phyloP scores from a whole-genome alignment of 306 rosid species.

The Lathyrus tuberosus region DNA sequence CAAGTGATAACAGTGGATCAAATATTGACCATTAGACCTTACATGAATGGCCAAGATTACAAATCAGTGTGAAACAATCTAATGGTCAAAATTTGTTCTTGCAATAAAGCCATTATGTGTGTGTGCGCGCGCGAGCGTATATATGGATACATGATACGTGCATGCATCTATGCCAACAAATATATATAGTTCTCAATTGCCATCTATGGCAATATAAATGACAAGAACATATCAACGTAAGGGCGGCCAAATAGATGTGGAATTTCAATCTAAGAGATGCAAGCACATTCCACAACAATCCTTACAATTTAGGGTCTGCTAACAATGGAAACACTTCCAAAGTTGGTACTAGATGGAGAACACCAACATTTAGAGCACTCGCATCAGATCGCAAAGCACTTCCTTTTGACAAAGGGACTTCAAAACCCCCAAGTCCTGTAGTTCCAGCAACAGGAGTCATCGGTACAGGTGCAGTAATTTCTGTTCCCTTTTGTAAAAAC shows the following conservation, averaged over 20 bases:
- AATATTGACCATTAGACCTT: slow-evolving; percentile 21
- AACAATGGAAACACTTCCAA: slow-evolving; percentile 94
- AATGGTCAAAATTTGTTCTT: slow-evolving; percentile 8
- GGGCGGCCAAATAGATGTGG: slow-evolving; percentile 20
- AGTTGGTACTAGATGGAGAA: slow-evolving; percentile 90
- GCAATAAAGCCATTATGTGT: slow-evolving; percentile 3
- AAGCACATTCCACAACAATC: slow-evolving; percentile 14
- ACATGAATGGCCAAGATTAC: slow-evolving; percentile 2
- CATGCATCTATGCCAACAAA: background rate
- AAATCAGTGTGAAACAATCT: background rate
- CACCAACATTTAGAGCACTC: slow-evolving; percentile 93
- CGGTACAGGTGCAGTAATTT: slow-evolving; percentile 98
- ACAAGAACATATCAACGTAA: slow-evolving; percentile 29
- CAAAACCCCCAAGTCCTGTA: slow-evolving; percentile 99
- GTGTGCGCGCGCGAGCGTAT: background rate
- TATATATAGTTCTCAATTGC: slow-evolving; percentile 8
- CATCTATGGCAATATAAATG: slow-evolving; percentile 34
- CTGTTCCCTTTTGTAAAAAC: slow-evolving; percentile 86
- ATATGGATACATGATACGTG: background rate
- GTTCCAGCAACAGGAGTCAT: slow-evolving; percentile 90
- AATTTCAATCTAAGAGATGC: slow-evolving; percentile 14
- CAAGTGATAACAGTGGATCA: slow-evolving; percentile 24
- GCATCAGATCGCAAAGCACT: slow-evolving; percentile 89
- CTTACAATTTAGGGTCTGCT: slow-evolving; percentile 84
- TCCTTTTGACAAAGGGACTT: slow-evolving; percentile 91